phyloP scores from a whole-genome alignment of 2,329 filamentous ascomycete genomes.

The Colletotrichum sp. region DNA sequence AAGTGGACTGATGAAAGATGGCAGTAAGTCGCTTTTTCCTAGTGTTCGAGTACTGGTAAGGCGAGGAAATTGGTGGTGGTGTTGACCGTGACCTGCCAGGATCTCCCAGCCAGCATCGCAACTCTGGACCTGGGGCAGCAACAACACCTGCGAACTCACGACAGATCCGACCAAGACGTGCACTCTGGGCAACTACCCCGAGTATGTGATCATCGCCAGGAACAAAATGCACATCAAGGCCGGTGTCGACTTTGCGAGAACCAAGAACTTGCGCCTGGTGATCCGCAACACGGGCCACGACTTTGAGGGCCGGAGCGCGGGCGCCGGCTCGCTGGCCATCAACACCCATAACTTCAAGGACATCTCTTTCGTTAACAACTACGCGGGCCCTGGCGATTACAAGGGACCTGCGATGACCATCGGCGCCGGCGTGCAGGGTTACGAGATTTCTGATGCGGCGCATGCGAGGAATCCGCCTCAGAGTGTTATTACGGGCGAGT shows the following conservation, averaged over 20 bases:
- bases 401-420: constrained; percentile 56
- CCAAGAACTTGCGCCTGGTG: constrained; percentile 54
- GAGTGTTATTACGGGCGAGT: constrained; percentile 58
- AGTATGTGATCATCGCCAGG: constrained; percentile 33
- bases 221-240: constrained; percentile 29
- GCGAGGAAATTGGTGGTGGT: neutral
- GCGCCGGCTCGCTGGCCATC: constrained; percentile 60
- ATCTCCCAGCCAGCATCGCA: constrained; percentile 31
- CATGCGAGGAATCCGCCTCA: constrained; percentile 41
- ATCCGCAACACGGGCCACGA: constrained; percentile 65
- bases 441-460: constrained; percentile 48
- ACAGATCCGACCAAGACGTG: constrained; percentile 35
- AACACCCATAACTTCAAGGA: constrained; percentile 62
- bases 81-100: constrained; percentile 21
- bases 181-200: constrained; percentile 42
- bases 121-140: constrained; percentile 48
- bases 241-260: constrained; percentile 32
- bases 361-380: constrained; percentile 43
- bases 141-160: constrained; percentile 43
- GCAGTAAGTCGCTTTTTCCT: constrained; percentile 32
- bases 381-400: constrained; percentile 43
- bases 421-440: constrained; percentile 55
- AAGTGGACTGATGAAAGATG: constrained; percentile 39
- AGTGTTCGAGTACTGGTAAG: neutral
- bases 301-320: constrained; percentile 64